Base-by-base conservation (phyloP, 1,284 basidiomycete genomes). In the Ceratobasidium sp. region DNA sequence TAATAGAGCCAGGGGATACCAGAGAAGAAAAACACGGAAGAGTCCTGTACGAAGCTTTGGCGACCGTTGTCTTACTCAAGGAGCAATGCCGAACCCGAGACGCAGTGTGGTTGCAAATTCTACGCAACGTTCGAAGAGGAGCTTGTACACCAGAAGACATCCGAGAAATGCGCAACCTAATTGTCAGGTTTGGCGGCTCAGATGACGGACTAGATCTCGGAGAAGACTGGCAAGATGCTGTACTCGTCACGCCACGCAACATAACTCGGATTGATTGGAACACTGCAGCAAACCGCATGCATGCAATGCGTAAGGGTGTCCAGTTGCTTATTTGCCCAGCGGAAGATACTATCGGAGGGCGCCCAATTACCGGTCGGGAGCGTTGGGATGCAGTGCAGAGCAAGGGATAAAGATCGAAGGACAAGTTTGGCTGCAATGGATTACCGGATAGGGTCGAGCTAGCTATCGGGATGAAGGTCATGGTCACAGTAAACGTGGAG, bases 51-150 rank as follows among this genome's bases (percentile, higher is more conserved):
- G 82, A 85, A 68, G 80, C 84, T 69, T 88, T 88, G 78, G 77
- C 51, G 0, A 85, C 82, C 0, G 86, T 87, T 0, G 83, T 88
- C 0, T 80, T 84, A 1, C 80, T 88, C n/a, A 79, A 79, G 18
- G 81, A 88, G 77, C 87, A 88, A 77, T 81, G 84, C 66, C 81
- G 84, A 0, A 83, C 86, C 0, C 81, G 60, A 0, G 86, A 88
- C 77, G 12, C 63, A 1, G 77, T 53, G 0, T 88, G 87, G 87
- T 79, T n/a, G 1, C 81, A 83, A 7, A 84, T 88, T 46, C 80
- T 88, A 0, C 71, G 79, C 0, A 81, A 83, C 58, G 68, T 86
- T 15, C 82, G 85, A 12, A 39, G 80, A 10, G 85, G 86, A 0
- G 46, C 60, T 1, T 81, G 85, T 0, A 58, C 80, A 13, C 77